Percentiles rank a stretch among this genome's conserved stretches.
Conservation (phyloP, 345 rosid species). For the Syzygium jambos region DNA sequence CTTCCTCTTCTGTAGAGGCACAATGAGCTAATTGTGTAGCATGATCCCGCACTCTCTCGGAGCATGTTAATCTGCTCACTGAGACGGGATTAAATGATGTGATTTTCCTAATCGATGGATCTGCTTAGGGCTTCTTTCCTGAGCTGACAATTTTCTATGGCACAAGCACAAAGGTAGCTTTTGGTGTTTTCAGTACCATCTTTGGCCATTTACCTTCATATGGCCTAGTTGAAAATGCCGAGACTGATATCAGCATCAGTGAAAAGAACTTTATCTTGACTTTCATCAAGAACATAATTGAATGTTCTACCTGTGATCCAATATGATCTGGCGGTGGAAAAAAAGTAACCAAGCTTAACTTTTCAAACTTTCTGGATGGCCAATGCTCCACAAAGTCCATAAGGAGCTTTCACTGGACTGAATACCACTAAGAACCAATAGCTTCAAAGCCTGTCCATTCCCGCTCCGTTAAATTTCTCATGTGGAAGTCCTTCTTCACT, state of each 20-base stretch:
- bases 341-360: background rate
- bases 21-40: background rate
- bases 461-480: background rate
- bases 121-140: background rate
- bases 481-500: background rate
- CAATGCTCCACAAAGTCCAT: background rate
- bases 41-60: background rate
- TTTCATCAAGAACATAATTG: background rate
- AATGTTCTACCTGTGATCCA: background rate
- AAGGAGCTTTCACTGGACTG: background rate
- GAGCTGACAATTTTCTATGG: background rate
- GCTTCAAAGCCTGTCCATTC: background rate
- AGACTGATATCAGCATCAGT: background rate
- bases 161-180: rapidly evolving
- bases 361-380: background rate
- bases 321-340: background rate
- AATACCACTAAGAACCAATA: background rate
- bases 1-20: background rate
- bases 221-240: background rate
- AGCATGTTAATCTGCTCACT: background rate
- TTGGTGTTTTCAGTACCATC: background rate
- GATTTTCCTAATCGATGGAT: background rate
- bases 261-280: background rate
- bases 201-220: background rate
- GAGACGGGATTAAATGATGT: background rate